A percentile compares a stretch with the other conserved stretches of the same genome.
Conservation (phyloP, 306 rosid genomes). For the Castanospermum australe region DNA sequence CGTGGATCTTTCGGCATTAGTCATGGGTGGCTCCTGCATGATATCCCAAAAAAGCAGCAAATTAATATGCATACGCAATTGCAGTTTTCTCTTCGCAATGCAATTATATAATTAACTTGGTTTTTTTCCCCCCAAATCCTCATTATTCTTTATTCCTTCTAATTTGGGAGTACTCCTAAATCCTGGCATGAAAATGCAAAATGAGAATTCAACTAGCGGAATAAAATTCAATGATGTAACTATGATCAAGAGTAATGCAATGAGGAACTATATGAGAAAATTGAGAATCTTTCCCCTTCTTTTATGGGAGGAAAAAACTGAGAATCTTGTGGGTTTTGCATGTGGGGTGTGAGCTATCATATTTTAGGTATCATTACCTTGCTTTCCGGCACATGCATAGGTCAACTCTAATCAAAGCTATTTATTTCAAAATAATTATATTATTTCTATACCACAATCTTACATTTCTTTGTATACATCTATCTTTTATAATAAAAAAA, state of each 20-base stretch:
- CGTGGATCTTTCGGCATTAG: conserved; percentile 28
- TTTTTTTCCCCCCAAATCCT: not conserved
- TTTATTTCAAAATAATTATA: no score
- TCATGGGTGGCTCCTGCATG: conserved; percentile 35
- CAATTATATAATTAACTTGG: not conserved
- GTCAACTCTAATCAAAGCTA: conserved; percentile 35
- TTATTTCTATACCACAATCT: no score
- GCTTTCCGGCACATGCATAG: conserved; percentile 26
- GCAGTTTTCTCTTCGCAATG: not conserved
- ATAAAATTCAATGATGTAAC: no score
- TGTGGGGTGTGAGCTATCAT: conserved; percentile 13
- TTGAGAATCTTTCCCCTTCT: not conserved
- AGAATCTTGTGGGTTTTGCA: conserved; percentile 23
- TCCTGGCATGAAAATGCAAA: not conserved
- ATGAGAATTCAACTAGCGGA: not conserved
- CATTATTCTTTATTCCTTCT: not conserved
- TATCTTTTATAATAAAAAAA: no score
- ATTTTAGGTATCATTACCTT: conserved; percentile 1
- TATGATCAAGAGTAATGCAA: not conserved
- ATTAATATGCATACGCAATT: not conserved
- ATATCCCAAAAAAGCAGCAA: not conserved
- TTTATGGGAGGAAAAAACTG: not conserved
- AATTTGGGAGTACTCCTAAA: not conserved
- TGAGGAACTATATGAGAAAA: not conserved
- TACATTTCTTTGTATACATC: no score